These are phyloP conservation scores for Candida silvatica DNA, from an alignment of 805 yeast genomes.

Conservation along the genomic window DNA sequence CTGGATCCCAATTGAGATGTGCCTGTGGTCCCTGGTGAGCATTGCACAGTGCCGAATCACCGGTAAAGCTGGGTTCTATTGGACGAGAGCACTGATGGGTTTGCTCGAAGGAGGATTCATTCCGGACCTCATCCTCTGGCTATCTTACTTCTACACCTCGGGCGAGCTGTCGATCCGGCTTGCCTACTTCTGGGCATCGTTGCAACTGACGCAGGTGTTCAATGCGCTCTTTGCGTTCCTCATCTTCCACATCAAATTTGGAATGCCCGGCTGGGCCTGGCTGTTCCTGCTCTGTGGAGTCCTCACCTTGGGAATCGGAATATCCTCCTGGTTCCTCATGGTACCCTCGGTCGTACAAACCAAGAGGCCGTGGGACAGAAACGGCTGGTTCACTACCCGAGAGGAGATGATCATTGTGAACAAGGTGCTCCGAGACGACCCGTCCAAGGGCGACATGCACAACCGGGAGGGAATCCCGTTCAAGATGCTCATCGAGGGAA, in stretches of 20 bases:
- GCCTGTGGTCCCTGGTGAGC: conserved; percentile 48
- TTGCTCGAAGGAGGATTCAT: conserved; percentile 63
- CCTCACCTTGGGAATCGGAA: conserved; percentile 47
- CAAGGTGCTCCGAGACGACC: conserved; percentile 54
- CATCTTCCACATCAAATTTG: conserved; percentile 27
- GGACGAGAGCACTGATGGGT: conserved; percentile 45
- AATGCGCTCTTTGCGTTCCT: conserved; percentile 43
- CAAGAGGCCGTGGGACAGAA: conserved; percentile 17
- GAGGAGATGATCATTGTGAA: conserved; percentile 53
- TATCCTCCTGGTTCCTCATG: conserved; percentile 22
- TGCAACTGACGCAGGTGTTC: conserved; percentile 36
- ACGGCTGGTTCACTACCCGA: conserved; percentile 37
- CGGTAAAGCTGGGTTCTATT: conserved; percentile 33
- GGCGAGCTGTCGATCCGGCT: conserved; percentile 50
- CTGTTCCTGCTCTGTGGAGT: conserved; percentile 55
- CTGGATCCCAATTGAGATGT: conserved; percentile 53
- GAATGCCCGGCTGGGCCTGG: conserved; percentile 61
- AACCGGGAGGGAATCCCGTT: conserved; percentile 44
- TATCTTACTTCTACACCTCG: conserved; percentile 57
- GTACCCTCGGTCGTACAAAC: conserved; percentile 27
- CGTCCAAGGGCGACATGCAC: conserved; percentile 55
- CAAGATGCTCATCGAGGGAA: conserved; percentile 29
- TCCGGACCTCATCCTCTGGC: conserved; percentile 53
- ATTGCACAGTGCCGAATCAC: conserved; percentile 40
- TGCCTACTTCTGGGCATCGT: conserved; percentile 51